Evolutionary conservation across 768 basidiomycete species (phyloP).

Genomic region (Hygrophorus pudorinus): DNA sequence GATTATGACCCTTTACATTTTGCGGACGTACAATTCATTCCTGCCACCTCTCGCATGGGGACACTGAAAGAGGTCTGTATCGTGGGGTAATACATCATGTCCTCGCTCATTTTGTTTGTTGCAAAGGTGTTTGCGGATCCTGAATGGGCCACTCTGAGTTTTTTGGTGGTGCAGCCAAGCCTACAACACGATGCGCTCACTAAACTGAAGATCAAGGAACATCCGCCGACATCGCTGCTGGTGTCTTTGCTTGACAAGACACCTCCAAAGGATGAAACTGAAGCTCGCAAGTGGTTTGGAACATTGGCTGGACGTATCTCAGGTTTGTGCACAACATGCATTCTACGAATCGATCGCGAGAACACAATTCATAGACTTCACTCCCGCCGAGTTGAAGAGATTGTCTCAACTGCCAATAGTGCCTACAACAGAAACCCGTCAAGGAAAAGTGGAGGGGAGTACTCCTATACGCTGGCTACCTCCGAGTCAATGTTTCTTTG

Average conservation of each 20-base stretch:
- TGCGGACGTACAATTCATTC: conserved; percentile 63
- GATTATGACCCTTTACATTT: conserved; percentile 50
- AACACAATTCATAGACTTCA: conserved; percentile 39
- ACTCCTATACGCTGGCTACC: conserved; percentile 35
- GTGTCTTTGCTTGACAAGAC: conserved; percentile 46
- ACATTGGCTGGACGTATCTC: conserved; percentile 53
- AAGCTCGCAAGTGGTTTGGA: conserved; percentile 60
- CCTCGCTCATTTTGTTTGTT: background rate
- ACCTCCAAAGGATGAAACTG: conserved; percentile 43
- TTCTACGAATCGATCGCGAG: background rate
- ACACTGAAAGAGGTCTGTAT: conserved; percentile 52
- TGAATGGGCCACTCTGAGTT: conserved; percentile 70
- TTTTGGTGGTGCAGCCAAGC: conserved; percentile 50
- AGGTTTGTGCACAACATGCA: conserved; percentile 28
- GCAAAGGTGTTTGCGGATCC: conserved; percentile 58
- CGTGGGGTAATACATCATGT: background rate
- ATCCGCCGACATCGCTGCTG: conserved; percentile 57
- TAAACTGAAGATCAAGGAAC: conserved; percentile 60
- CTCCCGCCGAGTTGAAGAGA: conserved; percentile 37
- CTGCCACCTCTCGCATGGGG: conserved; percentile 54
- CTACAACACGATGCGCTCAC: conserved; percentile 39
- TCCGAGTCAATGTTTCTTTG: conserved; percentile 65
- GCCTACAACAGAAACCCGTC: conserved; percentile 40
- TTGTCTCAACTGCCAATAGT: conserved; percentile 59
- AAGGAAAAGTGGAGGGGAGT: conserved; percentile 18